Conservation (phyloP, 768 basidiomycete genomes). For the Kwoniella pini region DNA sequence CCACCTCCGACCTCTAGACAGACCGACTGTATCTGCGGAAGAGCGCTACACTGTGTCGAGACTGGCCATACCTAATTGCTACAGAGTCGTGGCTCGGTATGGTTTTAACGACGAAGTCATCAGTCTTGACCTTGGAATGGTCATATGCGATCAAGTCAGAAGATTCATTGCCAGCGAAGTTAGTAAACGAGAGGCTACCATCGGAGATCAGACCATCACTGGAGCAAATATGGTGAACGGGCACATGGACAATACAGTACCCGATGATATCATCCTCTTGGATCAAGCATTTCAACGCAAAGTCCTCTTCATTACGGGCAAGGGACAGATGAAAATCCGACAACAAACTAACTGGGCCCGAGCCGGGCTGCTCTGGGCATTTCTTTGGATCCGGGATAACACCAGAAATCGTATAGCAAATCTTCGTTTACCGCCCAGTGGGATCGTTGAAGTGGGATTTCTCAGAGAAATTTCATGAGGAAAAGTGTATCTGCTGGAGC, state of each 20-base stretch:
- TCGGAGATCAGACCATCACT: background rate
- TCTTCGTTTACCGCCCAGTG: background rate
- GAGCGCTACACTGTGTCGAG: background rate
- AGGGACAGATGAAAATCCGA: constrained; percentile 1
- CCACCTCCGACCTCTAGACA: background rate
- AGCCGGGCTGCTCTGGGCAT: background rate
- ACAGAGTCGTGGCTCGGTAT: background rate
- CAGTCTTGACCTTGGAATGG: background rate
- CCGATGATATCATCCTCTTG: background rate
- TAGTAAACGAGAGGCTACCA: no score
- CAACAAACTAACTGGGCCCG: background rate
- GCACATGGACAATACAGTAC: background rate
- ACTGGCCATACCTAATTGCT: background rate
- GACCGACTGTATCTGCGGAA: background rate
- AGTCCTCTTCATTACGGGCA: constrained; percentile 1
- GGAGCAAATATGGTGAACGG: background rate
- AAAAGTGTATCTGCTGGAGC: no score
- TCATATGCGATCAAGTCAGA: background rate
- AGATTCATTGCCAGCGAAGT: background rate
- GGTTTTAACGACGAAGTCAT: constrained; percentile 1
- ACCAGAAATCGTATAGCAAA: constrained; percentile 8
- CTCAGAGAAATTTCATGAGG: constrained; percentile 5
- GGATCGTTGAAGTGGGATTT: constrained; percentile 1
- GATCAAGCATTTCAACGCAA: background rate
- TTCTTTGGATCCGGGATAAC: background rate